Evolutionary conservation across 768 basidiomycete species (phyloP).

Genomic region (Lactarius quietus): DNA sequence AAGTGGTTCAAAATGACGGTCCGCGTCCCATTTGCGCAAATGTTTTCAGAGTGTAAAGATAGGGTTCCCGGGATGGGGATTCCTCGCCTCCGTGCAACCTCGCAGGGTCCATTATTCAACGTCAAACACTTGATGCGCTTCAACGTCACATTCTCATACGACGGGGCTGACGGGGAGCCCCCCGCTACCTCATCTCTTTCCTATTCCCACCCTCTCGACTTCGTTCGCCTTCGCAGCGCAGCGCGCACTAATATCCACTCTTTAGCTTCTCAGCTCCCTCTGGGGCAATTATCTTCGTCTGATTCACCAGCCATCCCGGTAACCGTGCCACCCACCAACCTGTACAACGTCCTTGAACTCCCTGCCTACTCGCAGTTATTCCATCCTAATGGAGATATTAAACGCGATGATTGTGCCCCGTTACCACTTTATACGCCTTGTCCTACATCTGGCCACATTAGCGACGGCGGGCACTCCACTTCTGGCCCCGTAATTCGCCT

Average conservation of each 20-base stretch:
- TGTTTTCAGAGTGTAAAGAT: constrained; percentile 22
- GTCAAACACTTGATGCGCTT: constrained; percentile 29
- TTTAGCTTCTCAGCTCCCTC: constrained; percentile 24
- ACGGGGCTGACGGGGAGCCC: constrained; percentile 3
- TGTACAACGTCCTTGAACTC: constrained; percentile 37
- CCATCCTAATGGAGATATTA: constrained; percentile 67
- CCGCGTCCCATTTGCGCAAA: constrained; percentile 45
- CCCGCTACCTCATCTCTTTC: constrained; percentile 30
- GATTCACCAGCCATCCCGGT: constrained; percentile 5
- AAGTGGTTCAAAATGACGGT: constrained; percentile 62
- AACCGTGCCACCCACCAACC: constrained; percentile 14
- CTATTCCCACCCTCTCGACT: constrained; percentile 48
- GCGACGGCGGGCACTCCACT: not conserved
- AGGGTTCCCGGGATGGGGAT: constrained; percentile 8
- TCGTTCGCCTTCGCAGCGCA: constrained; percentile 43
- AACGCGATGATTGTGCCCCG: constrained; percentile 60
- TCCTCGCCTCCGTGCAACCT: constrained; percentile 14
- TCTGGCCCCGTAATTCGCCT: not conserved
- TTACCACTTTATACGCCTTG: constrained; percentile 60
- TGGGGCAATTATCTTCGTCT: constrained; percentile 19
- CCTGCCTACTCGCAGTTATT: constrained; percentile 81
- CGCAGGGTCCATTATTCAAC: constrained; percentile 16
- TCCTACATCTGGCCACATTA: not conserved
- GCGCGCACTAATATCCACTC: constrained; percentile 21
- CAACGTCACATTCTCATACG: constrained; percentile 13